These are phyloP conservation scores for Rutstroemia sp. DNA, from an alignment of 2,329 filamentous ascomycete genomes.

Conservation along the genomic window DNA sequence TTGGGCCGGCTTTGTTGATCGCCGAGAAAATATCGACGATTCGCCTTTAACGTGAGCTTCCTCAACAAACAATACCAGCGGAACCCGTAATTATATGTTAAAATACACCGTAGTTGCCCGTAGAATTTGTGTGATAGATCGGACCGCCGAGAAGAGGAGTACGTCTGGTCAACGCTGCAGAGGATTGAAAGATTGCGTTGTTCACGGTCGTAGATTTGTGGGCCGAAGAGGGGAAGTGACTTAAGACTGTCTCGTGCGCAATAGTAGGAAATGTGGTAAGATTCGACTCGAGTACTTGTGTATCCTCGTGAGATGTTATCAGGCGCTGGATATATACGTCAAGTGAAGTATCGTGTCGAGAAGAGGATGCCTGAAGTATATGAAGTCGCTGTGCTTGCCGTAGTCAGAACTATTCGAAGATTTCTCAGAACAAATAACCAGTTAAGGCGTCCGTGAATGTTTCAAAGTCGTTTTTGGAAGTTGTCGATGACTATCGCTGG, in stretches of 20 bases:
- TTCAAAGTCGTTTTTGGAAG: constrained; percentile 30
- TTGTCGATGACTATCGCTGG: constrained; percentile 28
- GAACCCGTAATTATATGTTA: neutral
- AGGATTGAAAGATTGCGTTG: neutral
- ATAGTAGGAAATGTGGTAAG: neutral
- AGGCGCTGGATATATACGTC: neutral
- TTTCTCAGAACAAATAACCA: constrained; percentile 38
- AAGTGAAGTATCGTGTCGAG: neutral
- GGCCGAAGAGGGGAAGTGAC: neutral
- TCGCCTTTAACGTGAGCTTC: neutral
- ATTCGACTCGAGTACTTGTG: constrained; percentile 1
- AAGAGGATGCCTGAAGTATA: neutral
- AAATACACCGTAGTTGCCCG: too few relatives aligned
- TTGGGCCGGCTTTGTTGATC: constrained; percentile 5
- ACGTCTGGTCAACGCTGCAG: neutral
- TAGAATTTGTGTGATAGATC: neutral
- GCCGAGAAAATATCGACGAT: constrained; percentile 15
- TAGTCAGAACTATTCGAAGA: constrained; percentile 29
- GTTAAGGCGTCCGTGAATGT: constrained; percentile 50
- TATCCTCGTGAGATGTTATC: too few relatives aligned
- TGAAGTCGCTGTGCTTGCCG: constrained; percentile 16
- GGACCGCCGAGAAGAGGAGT: neutral
- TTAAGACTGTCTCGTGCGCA: too few relatives aligned
- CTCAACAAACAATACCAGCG: neutral
- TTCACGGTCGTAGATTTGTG: constrained; percentile 3